Conservation (phyloP, 1,284 basidiomycete species). For the Ceratobasidium sp. region DNA sequence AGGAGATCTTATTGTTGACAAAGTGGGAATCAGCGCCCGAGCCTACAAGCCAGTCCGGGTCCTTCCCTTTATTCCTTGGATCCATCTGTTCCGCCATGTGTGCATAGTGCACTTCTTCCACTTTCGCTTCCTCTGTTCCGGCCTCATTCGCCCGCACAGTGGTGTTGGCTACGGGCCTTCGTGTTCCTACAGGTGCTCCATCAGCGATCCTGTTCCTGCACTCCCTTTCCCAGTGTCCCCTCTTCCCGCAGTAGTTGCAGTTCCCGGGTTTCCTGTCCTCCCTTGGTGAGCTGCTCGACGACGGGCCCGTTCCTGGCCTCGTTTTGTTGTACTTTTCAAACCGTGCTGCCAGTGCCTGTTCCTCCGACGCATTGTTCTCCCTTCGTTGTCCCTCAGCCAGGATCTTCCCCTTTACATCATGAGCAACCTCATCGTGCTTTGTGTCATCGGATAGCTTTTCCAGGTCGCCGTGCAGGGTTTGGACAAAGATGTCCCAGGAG, state of each 20-base stretch:
- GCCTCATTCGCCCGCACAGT: no score
- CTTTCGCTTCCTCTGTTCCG: neutral
- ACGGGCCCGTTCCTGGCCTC: neutral
- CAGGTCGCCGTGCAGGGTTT: neutral
- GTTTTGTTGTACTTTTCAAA: neutral
- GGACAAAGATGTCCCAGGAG: slow-evolving; percentile 1
- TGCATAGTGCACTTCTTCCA: neutral
- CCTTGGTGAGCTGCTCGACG: neutral
- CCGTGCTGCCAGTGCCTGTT: neutral
- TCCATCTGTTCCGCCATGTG: neutral
- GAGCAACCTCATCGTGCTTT: neutral
- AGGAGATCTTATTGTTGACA: neutral
- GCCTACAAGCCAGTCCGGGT: neutral
- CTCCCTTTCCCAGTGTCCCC: neutral
- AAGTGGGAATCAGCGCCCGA: neutral
- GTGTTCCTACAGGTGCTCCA: no score
- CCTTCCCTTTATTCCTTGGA: neutral
- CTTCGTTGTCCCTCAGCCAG: neutral
- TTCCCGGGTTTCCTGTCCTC: neutral
- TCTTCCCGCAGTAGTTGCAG: neutral
- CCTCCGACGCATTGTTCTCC: neutral
- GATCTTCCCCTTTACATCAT: neutral
- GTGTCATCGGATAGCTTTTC: neutral
- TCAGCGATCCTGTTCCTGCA: neutral
- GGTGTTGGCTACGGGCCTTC: no score